Evolutionary conservation across 2,329 filamentous ascomycete species (phyloP), one percentile per base, ranked within the genome.

Genomic region (Beauveria medogensis): DNA sequence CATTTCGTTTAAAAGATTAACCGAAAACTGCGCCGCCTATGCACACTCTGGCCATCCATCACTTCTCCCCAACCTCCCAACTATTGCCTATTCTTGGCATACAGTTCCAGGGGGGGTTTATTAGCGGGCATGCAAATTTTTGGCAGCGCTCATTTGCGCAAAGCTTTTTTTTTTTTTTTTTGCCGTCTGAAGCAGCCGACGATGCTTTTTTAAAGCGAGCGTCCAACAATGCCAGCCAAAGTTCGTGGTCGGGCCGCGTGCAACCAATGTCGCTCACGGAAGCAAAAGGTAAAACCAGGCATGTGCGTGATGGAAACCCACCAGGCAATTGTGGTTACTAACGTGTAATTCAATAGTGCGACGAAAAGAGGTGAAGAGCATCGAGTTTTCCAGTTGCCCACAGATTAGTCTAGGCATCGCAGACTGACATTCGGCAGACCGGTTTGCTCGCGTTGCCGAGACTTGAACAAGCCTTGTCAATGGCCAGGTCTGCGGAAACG

Each of bases 211-310:
- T 24, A 18, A 18, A 28, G 43, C n/a, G 20, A n/a, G 28, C 14
- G 44, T 20, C 20, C 20, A 37, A 37, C 12, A n/a, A 57, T 57
- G 55, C 55, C 55, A 57, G 26, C 55, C 5, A 47, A 57, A 18
- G n/a, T 44, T 7, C 59, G 65, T 37, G 65, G 65, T 37, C 62
- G 61, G 7, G 65, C 65, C 5, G 65, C 65, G 2, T 67, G 65
- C 55, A 63, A 64, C 20, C 63, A 59, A 8, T 67, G 65, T 50
- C 65, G 65, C n/a, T 41, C 63, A 18, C 57, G 65, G 30, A 67
- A 67, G 55, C 65, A 65, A 61, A 67, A 67, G 64, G 65, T 65
- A 12, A 6, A 2, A 5, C 34, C 48, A n/a, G 18, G 26, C 18
- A 22, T 16, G 34, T 5, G 26, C 7, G 26, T 14, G 12, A 51